Percentiles rank a stretch among this genome's conserved stretches.
These are phyloP conservation scores for Stereum hirsutum DNA, from an alignment of 1,284 basidiomycete genomes.

Conservation along the genomic window DNA sequence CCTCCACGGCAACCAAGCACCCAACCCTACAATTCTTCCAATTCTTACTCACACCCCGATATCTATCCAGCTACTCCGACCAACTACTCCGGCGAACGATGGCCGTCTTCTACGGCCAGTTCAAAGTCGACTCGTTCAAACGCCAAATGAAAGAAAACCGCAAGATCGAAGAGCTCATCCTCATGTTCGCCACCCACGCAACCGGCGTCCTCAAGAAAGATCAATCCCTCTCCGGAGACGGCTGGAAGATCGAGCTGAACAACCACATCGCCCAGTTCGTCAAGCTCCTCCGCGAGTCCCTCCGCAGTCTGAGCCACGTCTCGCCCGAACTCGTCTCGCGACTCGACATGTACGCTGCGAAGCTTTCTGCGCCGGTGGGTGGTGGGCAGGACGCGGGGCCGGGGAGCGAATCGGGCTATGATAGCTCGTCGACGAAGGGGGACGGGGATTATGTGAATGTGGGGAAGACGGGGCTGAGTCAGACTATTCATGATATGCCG, in stretches of 20 bases:
- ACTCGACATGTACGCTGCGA: conserved; percentile 76
- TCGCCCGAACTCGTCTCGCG: conserved; percentile 77
- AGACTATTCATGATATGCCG: conserved; percentile 62
- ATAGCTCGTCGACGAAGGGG: conserved; percentile 47
- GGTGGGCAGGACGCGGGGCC: no score
- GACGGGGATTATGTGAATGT: conserved; percentile 43
- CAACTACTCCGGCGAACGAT: conserved; percentile 82
- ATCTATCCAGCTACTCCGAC: conserved; percentile 66
- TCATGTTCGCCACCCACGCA: conserved; percentile 90
- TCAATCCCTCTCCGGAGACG: conserved; percentile 65
- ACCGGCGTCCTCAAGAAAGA: conserved; percentile 82
- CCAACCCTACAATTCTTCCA: no score
- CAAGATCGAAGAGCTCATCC: conserved; percentile 94
- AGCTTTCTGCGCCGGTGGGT: conserved; percentile 61
- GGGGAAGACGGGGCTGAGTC: conserved; percentile 29
- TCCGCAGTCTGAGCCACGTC: conserved; percentile 65
- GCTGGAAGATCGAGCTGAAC: conserved; percentile 90
- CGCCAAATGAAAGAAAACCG: conserved; percentile 92
- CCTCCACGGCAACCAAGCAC: no score
- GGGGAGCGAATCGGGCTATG: conserved; percentile 58
- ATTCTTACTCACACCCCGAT: no score
- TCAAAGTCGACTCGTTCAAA: conserved; percentile 77
- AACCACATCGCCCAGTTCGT: conserved; percentile 86
- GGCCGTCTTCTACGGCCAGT: conserved; percentile 86
- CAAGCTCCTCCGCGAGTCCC: conserved; percentile 74